These are phyloP conservation scores for Fusarium guadeloupense DNA, from an alignment of 2,329 filamentous ascomycete genomes.

Conservation along the genomic window DNA sequence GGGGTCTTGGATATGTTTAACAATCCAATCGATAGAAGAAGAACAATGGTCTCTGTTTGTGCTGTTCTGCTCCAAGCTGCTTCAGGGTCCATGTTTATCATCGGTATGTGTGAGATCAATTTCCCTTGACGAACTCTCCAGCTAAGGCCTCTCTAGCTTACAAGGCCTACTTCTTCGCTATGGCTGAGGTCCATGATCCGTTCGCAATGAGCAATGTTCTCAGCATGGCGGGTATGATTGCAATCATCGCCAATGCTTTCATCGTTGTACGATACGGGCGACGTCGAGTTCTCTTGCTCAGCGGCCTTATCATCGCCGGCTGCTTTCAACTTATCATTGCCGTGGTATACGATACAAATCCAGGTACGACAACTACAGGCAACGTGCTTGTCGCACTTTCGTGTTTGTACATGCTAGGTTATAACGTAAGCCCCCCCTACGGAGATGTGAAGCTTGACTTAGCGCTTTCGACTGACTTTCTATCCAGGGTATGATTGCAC, in stretches of 20 bases:
- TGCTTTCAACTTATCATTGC: conserved; percentile 38
- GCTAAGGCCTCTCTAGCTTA: conserved; percentile 19
- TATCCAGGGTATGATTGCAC: conserved; percentile 36
- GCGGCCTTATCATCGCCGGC: conserved; percentile 23
- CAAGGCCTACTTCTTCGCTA: conserved; percentile 40
- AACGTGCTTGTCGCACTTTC: conserved; percentile 36
- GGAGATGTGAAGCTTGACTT: no score
- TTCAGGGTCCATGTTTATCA: conserved; percentile 39
- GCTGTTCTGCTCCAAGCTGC: conserved; percentile 33
- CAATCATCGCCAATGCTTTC: conserved; percentile 34
- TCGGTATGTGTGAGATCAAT: conserved; percentile 16
- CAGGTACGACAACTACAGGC: conserved; percentile 21
- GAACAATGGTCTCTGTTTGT: conserved; percentile 31
- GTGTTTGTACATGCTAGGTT: conserved; percentile 36
- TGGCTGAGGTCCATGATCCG: conserved; percentile 34
- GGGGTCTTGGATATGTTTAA: conserved; percentile 36
- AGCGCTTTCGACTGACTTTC: no score
- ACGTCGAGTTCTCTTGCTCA: conserved; percentile 17
- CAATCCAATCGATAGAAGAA: conserved; percentile 25
- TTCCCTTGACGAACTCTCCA: rapidly evolving
- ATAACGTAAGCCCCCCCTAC: conserved; percentile 19
- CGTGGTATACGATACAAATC: conserved; percentile 26
- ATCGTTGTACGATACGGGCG: conserved; percentile 35
- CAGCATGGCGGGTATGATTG: conserved; percentile 34
- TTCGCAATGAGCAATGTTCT: conserved; percentile 40